Conservation (phyloP, 108 stramenopile species). For the Skeletonema menzelii region DNA sequence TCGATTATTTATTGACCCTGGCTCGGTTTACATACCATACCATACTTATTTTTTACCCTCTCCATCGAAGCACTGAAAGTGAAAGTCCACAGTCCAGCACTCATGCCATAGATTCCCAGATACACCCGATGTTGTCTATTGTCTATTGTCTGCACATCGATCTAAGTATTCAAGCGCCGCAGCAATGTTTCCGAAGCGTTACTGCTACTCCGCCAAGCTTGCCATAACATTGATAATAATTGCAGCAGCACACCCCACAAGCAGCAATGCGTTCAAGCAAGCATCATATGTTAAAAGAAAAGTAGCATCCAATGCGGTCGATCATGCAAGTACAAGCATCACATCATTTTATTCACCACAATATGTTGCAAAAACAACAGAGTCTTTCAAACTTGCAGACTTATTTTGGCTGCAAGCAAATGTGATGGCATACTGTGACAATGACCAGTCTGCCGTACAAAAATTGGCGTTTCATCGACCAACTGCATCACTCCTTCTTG, state of each 20-base stretch:
- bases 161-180: too few relatives aligned
- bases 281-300: background rate
- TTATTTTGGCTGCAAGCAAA: constrained; percentile 58
- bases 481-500: constrained; percentile 15
- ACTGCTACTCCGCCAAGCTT: background rate
- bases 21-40: too few relatives aligned
- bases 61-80: too few relatives aligned
- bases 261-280: background rate
- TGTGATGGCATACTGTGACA: constrained; percentile 30
- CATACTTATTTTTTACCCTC: too few relatives aligned
- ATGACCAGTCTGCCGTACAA: background rate
- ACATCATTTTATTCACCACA: background rate
- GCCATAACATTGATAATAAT: background rate
- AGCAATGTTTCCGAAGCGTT: too few relatives aligned
- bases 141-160: too few relatives aligned
- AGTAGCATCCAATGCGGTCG: background rate
- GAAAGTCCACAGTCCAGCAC: too few relatives aligned
- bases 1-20: too few relatives aligned
- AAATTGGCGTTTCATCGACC: constrained; percentile 39
- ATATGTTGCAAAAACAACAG: constrained; percentile 57
- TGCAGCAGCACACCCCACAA: background rate
- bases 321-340: background rate
- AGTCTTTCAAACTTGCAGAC: constrained; percentile 74
- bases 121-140: too few relatives aligned
- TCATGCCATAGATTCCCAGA: too few relatives aligned